phyloP scores from a whole-genome alignment of 176 grass and related monocot species.

The Phoenix dactylifera region DNA sequence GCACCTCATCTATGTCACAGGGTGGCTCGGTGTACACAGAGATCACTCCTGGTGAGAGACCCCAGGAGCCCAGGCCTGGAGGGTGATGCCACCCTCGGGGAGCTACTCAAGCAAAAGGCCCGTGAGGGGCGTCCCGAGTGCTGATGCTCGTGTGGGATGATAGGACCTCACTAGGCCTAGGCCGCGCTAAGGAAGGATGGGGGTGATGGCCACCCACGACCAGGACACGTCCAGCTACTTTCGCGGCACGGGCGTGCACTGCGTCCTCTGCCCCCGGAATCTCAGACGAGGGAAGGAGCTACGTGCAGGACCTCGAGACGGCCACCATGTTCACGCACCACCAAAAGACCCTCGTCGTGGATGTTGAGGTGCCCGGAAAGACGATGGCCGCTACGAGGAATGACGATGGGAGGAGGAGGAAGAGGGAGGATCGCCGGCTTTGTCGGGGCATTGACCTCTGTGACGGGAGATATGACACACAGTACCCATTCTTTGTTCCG shows the following conservation, averaged over 20 bases:
- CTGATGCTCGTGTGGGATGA: constrained; percentile 85
- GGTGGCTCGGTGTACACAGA: constrained; percentile 73
- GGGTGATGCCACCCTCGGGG: constrained; percentile 36
- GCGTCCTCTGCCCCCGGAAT: constrained; percentile 71
- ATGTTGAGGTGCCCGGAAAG: constrained; percentile 18
- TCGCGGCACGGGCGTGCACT: constrained; percentile 26
- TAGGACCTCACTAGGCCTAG: constrained; percentile 59
- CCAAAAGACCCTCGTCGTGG: constrained; percentile 68
- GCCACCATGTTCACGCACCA: constrained; percentile 92
- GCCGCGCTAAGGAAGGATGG: constrained; percentile 64
- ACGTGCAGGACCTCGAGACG: constrained; percentile 48
- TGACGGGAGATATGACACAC: constrained; percentile 61
- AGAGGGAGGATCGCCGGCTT: constrained; percentile 32
- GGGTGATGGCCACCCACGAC: constrained; percentile 85
- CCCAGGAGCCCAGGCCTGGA: constrained; percentile 11
- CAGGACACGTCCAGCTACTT: constrained; percentile 63
- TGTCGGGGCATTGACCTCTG: constrained; percentile 76
- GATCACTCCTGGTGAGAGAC: constrained; percentile 59
- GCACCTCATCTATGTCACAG: constrained; percentile 64
- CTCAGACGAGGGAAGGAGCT: constrained; percentile 58
- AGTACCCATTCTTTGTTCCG: constrained; percentile 49
- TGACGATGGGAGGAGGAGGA: not conserved
- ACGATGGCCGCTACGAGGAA: not conserved
- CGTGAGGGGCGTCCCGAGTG: constrained; percentile 36
- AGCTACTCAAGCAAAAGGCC: constrained; percentile 69